Evolutionary conservation across 352 stramenopile species (phyloP), one percentile per base, ranked within the genome.

Genomic region (Globisporangium rhizosaccharum): DNA sequence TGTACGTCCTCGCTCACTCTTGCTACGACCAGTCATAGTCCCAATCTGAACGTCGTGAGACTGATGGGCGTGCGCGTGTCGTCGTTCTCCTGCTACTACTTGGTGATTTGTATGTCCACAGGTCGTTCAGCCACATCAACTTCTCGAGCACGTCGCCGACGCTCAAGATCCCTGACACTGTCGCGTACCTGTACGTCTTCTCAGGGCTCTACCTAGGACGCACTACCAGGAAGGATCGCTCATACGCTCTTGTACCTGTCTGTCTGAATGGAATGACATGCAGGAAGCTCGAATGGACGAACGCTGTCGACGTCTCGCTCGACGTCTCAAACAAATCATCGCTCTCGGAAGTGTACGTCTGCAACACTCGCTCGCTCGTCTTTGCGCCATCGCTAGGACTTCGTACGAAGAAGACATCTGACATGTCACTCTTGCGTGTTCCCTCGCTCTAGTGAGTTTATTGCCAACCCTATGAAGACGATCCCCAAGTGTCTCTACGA

Each of bases 401-500:
- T n/a, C n/a, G n/a, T n/a, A n/a, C n/a, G n/a, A n/a, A n/a, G n/a
- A n/a, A n/a, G n/a, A n/a, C n/a, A n/a, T n/a, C n/a, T n/a, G n/a
- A 39, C 33, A 8, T 39, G 33, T 39, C 33, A 39, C 33, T 8
- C 33, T 39, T 39, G 14, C 14, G 1, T 23, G 2, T 12, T 20
- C 11, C 3, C 41, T 20, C 14, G 5, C 41, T 4, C 41, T 44
- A 82, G 73, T 39, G 53, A 69, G 5, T 59, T 82, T 6, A 0
- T 4, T 2, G 25, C 33, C 10, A 75, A 56, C 7, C 14, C 30
- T 0, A 77, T 82, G 37, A 15, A 20, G 4, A 23, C 51, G 26
- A 37, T 82, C 10, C 73, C 73, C 3, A 62, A 17, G 11, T 51
- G 70, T 9, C 58, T 82, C 25, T 82, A 74, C 51, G 53, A 74